Percentiles rank a stretch among this genome's conserved stretches.
These are phyloP conservation scores for Diaporthe capsici DNA, from an alignment of 2,329 filamentous ascomycete genomes.

Conservation along the genomic window DNA sequence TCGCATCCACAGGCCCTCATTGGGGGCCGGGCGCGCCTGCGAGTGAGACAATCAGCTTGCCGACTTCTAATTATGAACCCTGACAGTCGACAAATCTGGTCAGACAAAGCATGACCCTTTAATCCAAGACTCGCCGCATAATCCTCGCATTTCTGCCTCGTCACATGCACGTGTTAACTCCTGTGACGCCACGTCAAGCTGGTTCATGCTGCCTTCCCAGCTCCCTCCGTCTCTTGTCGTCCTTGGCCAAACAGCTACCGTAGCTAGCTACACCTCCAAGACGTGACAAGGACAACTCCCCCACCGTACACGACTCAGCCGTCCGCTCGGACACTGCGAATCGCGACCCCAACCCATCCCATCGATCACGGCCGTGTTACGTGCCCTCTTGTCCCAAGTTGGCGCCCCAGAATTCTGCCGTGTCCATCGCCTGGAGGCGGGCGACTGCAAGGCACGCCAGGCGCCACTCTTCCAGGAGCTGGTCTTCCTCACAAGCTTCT, in stretches of 20 bases:
- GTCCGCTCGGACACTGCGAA: slow-evolving; percentile 23
- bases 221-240: neutral
- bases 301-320: neutral
- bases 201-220: slow-evolving; percentile 18
- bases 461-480: slow-evolving; percentile 40
- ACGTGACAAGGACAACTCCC: neutral
- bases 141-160: slow-evolving; percentile 1
- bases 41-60: neutral
- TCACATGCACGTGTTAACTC: slow-evolving; percentile 12
- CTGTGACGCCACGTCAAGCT: slow-evolving; percentile 22
- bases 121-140: neutral
- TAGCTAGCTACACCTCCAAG: neutral
- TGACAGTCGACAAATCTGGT: neutral
- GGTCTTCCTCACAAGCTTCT: slow-evolving; percentile 38
- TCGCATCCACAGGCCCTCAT: slow-evolving; percentile 29
- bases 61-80: slow-evolving; percentile 25
- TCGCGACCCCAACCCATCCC: neutral
- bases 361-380: slow-evolving; percentile 10
- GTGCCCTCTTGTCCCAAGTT: slow-evolving; percentile 16
- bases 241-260: neutral
- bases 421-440: slow-evolving; percentile 35
- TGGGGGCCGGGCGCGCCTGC: slow-evolving; percentile 10
- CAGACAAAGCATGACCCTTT: slow-evolving; percentile 15
- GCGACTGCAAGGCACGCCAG: slow-evolving; percentile 34
- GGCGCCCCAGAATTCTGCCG: slow-evolving; percentile 24